Evolutionary conservation across 495 filamentous ascomycete species (phyloP).

Genomic region (Trichocladium uniseriatum): DNA sequence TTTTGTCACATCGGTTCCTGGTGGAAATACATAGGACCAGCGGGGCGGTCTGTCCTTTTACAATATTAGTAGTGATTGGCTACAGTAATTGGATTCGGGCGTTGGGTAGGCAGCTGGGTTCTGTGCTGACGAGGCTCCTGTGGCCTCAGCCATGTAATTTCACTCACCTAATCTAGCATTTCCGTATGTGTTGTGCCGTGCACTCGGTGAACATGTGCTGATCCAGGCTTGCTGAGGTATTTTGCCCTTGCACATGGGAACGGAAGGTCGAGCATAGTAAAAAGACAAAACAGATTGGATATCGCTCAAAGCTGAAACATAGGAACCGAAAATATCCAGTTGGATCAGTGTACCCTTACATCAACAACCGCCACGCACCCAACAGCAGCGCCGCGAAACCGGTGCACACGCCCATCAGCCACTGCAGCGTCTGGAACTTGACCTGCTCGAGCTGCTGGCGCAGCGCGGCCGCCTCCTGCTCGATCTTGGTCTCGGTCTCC

Average conservation of each 20-base stretch:
- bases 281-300: neutral
- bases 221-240: too few relatives aligned
- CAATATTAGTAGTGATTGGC: neutral
- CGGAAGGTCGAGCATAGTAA: too few relatives aligned
- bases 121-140: neutral
- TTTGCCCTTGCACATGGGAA: too few relatives aligned
- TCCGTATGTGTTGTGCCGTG: too few relatives aligned
- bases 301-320: too few relatives aligned
- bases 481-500: conserved; percentile 96
- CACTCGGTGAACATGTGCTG: too few relatives aligned
- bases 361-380: conserved; percentile 90
- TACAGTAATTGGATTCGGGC: neutral
- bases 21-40: conserved; percentile 3
- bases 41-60: conserved; percentile 2
- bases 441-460: conserved; percentile 90
- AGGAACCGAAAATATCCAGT: neutral
- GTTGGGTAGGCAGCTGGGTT: neutral
- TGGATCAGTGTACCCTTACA: conserved; percentile 26
- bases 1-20: conserved; percentile 3
- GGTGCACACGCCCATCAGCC: conserved; percentile 97
- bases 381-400: conserved; percentile 83
- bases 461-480: conserved; percentile 90
- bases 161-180: neutral
- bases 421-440: conserved; percentile 95
- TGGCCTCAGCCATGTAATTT: neutral